These are phyloP conservation scores for Syzygium syzygioides DNA, from an alignment of 441 rosid genomes.

Conservation along the genomic window DNA sequence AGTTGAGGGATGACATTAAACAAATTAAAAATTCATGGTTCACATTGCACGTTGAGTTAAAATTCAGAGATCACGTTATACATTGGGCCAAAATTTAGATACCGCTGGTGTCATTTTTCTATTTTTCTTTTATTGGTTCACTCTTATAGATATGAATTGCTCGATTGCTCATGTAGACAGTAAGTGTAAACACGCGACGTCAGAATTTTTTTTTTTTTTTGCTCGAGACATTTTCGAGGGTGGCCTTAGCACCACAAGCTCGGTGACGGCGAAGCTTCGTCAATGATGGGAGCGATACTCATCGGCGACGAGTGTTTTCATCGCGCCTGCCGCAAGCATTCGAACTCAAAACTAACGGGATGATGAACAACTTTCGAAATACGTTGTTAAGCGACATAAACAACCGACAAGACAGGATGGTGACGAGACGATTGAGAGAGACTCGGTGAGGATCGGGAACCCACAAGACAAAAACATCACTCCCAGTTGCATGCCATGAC, in stretches of 20 bases:
- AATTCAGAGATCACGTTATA: rapidly evolving
- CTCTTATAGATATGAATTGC: neutral
- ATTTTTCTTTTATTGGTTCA: neutral
- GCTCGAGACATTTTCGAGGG: too few species aligned
- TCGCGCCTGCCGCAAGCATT: neutral
- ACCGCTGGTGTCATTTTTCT: too few species aligned
- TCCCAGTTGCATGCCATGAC: neutral
- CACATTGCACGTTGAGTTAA: too few species aligned
- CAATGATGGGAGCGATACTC: neutral
- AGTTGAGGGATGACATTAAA: too few species aligned
- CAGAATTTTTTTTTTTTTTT: too few species aligned
- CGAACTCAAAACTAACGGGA: neutral
- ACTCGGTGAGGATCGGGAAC: neutral
- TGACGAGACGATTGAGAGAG: neutral
- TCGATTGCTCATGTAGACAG: neutral
- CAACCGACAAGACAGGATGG: neutral
- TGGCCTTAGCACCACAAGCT: neutral
- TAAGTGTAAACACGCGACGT: too few species aligned
- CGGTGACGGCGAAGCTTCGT: neutral
- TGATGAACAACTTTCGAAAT: neutral
- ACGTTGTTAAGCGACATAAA: neutral
- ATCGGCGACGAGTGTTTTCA: too few species aligned
- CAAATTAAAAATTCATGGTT: too few species aligned
- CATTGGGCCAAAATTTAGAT: rapidly evolving
- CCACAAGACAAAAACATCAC: neutral